phyloP scores from a whole-genome alignment of 2,329 filamentous ascomycete genomes.

The Dothiorella sarmentorum region DNA sequence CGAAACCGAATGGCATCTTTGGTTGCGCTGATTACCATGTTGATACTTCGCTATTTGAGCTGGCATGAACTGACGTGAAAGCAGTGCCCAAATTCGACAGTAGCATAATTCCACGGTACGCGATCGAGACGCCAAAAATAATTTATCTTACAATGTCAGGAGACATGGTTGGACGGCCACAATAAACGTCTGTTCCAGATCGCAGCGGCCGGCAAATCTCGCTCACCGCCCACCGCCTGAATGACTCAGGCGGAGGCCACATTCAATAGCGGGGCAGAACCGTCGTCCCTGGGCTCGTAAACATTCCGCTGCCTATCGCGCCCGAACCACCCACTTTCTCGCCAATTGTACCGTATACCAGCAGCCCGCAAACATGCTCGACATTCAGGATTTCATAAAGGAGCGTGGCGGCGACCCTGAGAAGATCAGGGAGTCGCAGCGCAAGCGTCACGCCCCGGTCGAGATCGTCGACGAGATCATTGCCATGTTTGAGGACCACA shows the following conservation, averaged over 20 bases:
- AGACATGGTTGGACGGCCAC: neutral
- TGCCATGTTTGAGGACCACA: conserved; percentile 78
- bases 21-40: no score
- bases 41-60: no score
- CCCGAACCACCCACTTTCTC: neutral
- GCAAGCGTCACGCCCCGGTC: conserved; percentile 73
- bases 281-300: neutral
- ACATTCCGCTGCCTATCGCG: conserved; percentile 10
- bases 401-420: conserved; percentile 91
- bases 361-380: conserved; percentile 32
- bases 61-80: no score
- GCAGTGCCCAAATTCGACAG: no score
- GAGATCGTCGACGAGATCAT: conserved; percentile 90
- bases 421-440: conserved; percentile 87
- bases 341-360: neutral
- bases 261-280: conserved; percentile 15
- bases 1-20: no score
- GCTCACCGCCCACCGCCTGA: conserved; percentile 17
- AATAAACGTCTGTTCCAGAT: neutral
- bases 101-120: no score
- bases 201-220: neutral
- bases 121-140: no score
- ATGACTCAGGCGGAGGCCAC: conserved; percentile 18
- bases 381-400: conserved; percentile 53
- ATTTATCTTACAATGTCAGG: no score